These are phyloP conservation scores for Macrocybe gigantea DNA, from an alignment of 768 basidiomycete species.

Conservation along the genomic window DNA sequence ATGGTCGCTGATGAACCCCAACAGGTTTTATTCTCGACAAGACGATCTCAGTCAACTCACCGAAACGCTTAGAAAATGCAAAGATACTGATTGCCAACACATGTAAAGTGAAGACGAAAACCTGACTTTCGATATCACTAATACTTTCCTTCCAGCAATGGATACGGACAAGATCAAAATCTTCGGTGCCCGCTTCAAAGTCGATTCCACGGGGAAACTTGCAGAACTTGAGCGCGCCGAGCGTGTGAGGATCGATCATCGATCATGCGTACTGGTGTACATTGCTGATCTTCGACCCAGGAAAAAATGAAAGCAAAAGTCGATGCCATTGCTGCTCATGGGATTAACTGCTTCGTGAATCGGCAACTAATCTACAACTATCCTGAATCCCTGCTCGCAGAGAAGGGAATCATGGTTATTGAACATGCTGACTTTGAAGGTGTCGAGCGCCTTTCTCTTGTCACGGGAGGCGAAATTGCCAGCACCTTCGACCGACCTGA, in stretches of 20 bases:
- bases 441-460: conserved; percentile 90
- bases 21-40: conserved; percentile 97
- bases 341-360: conserved; percentile 97
- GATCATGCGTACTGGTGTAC: not conserved
- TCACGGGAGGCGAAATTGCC: conserved; percentile 96
- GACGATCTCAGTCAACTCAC: conserved; percentile 88
- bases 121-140: not conserved
- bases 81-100: conserved; percentile 98
- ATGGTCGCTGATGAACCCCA: not conserved
- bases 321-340: conserved; percentile 87
- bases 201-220: conserved; percentile 93
- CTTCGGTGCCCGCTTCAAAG: conserved; percentile 94
- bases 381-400: conserved; percentile 91
- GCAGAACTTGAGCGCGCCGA: conserved; percentile 98
- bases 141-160: conserved; percentile 61
- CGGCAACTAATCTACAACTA: conserved; percentile 99
- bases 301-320: conserved; percentile 99
- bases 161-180: conserved; percentile 99
- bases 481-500: conserved; percentile 93
- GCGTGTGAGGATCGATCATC: conserved; percentile 41
- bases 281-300: conserved; percentile 29
- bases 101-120: conserved; percentile 44
- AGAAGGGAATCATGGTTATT: conserved; percentile 92
- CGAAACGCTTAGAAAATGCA: conserved; percentile 90
- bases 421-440: conserved; percentile 99